Evolutionary conservation across 306 rosid species (phyloP).

Genomic region (Vigna hirtella): DNA sequence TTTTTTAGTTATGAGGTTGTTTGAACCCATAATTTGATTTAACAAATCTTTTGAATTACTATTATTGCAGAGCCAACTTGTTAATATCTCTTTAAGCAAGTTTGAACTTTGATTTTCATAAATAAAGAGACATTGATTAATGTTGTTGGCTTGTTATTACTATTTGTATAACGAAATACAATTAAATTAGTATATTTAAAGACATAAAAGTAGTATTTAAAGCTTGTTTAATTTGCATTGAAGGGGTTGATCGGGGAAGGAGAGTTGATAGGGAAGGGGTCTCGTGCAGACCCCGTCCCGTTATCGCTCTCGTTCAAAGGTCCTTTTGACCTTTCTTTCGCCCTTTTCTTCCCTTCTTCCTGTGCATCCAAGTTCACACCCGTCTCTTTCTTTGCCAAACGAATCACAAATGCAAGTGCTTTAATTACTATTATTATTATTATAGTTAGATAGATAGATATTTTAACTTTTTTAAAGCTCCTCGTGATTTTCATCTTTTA

Average conservation of each 20-base stretch:
- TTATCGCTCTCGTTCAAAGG: not conserved
- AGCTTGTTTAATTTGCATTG: not conserved
- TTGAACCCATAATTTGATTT: too few relatives aligned
- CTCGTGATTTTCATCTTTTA: conserved; percentile 17
- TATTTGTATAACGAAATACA: too few relatives aligned
- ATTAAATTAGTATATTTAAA: not conserved
- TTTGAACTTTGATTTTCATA: too few relatives aligned
- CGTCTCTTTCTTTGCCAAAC: not conserved
- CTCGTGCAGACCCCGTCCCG: not conserved
- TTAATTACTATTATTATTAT: not conserved
- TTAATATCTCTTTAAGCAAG: too few relatives aligned
- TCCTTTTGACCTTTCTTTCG: not conserved
- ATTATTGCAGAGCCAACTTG: too few relatives aligned
- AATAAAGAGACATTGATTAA: too few relatives aligned
- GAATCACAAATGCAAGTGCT: not conserved
- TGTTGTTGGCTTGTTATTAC: too few relatives aligned
- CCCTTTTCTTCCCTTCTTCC: not conserved
- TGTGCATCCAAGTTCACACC: not conserved
- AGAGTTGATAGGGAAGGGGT: not conserved
- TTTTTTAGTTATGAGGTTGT: too few relatives aligned
- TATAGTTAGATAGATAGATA: too few relatives aligned
- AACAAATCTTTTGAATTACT: too few relatives aligned
- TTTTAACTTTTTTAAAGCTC: conserved; percentile 8
- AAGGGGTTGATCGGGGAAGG: not conserved
- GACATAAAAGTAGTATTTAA: not conserved